Evolutionary conservation across 768 basidiomycete species (phyloP).

Genomic region (Tylopilus cervinicoccineus): DNA sequence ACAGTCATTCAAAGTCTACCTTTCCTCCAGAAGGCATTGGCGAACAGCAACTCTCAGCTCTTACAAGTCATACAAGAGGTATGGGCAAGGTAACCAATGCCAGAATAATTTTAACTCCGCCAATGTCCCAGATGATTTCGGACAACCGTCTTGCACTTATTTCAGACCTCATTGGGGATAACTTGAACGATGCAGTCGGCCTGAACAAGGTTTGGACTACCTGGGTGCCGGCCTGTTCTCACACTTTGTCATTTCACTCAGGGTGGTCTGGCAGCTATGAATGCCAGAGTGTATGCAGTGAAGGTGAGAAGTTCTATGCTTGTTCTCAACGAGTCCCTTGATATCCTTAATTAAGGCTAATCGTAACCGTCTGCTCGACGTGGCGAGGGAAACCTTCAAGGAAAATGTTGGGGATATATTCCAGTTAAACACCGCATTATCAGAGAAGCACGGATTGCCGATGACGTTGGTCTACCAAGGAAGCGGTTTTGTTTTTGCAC

Average conservation of each 20-base stretch:
- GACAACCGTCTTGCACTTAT: conserved; percentile 70
- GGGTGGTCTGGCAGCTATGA: conserved; percentile 72
- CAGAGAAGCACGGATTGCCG: conserved; percentile 62
- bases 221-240: neutral
- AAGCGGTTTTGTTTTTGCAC: conserved; percentile 64
- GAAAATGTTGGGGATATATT: conserved; percentile 91
- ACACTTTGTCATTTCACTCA: conserved; percentile 22
- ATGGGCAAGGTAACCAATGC: conserved; percentile 1
- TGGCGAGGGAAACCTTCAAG: conserved; percentile 91
- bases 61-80: conserved; percentile 62
- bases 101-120: neutral
- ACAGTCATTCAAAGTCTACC: conserved; percentile 68
- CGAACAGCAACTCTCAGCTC: conserved; percentile 53
- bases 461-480: conserved; percentile 69
- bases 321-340: neutral
- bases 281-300: conserved; percentile 86
- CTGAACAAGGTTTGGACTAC: conserved; percentile 50
- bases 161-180: conserved; percentile 50
- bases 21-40: conserved; percentile 56
- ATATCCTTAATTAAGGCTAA: conserved; percentile 48
- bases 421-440: conserved; percentile 54
- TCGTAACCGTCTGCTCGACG: conserved; percentile 80
- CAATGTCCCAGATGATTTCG: conserved; percentile 54
- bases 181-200: conserved; percentile 69
- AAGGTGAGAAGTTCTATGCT: conserved; percentile 38